phyloP scores from a whole-genome alignment of 2,329 filamentous ascomycete species.

The Cyphellophora europaea region DNA sequence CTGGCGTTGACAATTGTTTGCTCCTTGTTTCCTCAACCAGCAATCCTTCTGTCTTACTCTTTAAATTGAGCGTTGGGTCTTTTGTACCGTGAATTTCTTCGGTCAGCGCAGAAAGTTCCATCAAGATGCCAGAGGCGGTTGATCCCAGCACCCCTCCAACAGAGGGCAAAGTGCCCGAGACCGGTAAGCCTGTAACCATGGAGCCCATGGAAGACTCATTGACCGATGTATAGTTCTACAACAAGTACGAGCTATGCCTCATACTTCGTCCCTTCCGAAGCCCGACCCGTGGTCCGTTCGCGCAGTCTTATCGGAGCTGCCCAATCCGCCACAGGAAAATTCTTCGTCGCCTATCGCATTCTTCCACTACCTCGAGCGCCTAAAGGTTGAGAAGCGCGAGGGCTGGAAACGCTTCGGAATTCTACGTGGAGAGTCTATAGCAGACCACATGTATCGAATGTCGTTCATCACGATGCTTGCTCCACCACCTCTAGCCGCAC shows the following conservation, averaged over 20 bases:
- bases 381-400: conserved; percentile 94
- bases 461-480: conserved; percentile 90
- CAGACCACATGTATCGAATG: conserved; percentile 99
- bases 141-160: not conserved
- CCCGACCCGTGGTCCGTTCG: conserved; percentile 20
- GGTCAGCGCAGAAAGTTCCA: too few relatives aligned
- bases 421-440: conserved; percentile 69
- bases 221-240: not conserved
- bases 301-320: conserved; percentile 56
- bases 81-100: too few relatives aligned
- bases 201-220: not conserved
- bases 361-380: conserved; percentile 85
- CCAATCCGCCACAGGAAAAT: conserved; percentile 49
- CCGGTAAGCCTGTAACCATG: not conserved
- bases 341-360: conserved; percentile 73
- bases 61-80: too few relatives aligned
- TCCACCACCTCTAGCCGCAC: conserved; percentile 60
- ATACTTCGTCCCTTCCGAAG: conserved; percentile 17
- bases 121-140: not conserved
- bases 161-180: not conserved
- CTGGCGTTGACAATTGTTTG: too few relatives aligned
- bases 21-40: too few relatives aligned
- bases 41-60: too few relatives aligned
- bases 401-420: conserved; percentile 91
- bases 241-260: conserved; percentile 7